Conservation (phyloP, 305 asterid genomes). For the Rubia balearica region DNA sequence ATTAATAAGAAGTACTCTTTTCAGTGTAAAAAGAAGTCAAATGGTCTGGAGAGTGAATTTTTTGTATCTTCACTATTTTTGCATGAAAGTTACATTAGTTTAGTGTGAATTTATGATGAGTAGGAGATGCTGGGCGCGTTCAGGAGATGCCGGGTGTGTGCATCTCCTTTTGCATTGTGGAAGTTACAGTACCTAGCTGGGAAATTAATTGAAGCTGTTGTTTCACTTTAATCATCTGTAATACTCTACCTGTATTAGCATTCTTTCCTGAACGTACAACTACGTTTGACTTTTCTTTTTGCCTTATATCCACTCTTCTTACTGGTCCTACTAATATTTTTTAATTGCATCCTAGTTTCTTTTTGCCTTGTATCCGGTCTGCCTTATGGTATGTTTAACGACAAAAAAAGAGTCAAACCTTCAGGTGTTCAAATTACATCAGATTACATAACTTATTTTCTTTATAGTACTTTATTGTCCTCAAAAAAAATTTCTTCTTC, state of each 20-base stretch:
- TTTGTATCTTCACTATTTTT: too few species aligned
- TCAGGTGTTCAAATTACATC: too few species aligned
- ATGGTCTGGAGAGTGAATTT: not conserved
- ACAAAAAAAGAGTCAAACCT: too few species aligned
- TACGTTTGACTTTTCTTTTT: not conserved
- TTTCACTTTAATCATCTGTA: not conserved
- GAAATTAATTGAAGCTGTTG: not conserved
- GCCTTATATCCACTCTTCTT: not conserved
- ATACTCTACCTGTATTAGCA: not conserved
- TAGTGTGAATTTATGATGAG: not conserved
- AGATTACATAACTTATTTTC: not conserved
- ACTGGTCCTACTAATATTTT: not conserved
- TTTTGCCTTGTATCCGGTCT: not conserved
- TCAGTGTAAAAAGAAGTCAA: not conserved
- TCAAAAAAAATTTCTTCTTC: not conserved
- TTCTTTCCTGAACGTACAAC: not conserved
- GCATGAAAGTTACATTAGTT: not conserved
- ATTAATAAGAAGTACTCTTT: too few species aligned
- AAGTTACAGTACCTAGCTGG: not conserved
- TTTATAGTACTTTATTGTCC: not conserved
- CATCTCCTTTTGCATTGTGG: not conserved
- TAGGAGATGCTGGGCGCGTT: not conserved
- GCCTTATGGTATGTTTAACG: too few species aligned
- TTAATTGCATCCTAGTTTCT: not conserved
- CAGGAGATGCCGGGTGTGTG: too few species aligned